Percentiles rank a stretch among this genome's conserved stretches.
Conservation (phyloP, 2,329 filamentous ascomycete genomes). For the Sporothrix mexicana region DNA sequence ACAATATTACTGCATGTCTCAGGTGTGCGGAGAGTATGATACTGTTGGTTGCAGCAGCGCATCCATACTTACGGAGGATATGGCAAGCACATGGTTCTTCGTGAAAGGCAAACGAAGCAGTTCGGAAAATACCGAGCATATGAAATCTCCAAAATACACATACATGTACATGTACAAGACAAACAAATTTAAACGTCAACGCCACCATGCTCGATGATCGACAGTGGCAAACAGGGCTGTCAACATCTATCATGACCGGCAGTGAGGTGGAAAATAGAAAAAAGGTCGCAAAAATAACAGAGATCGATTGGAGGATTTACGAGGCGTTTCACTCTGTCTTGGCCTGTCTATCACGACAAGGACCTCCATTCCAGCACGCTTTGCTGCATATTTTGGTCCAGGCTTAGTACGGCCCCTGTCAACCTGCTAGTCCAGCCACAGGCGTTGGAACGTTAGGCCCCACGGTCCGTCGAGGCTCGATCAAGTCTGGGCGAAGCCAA, state of each 20-base stretch:
- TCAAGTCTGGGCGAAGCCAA: background rate
- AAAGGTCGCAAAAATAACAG: background rate
- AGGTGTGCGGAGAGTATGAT: background rate
- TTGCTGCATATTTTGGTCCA: conserved; percentile 10
- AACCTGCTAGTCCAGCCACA: background rate
- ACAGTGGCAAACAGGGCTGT: conserved; percentile 6
- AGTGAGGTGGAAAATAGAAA: background rate
- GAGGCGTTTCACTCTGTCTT: conserved; percentile 5
- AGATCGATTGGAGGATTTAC: conserved; percentile 33
- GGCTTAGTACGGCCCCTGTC: background rate
- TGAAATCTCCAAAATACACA: background rate
- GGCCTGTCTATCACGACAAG: background rate
- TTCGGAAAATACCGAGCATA: too few species aligned
- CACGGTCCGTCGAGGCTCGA: conserved; percentile 15
- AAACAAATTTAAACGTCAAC: background rate
- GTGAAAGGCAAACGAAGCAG: too few species aligned
- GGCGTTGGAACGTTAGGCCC: too few species aligned
- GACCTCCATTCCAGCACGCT: conserved; percentile 11
- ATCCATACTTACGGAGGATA: too few species aligned
- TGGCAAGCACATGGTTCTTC: too few species aligned
- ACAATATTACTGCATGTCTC: conserved; percentile 5
- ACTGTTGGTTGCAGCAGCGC: background rate
- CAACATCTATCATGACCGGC: background rate
- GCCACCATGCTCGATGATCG: background rate
- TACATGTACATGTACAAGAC: background rate